Evolutionary conservation across 371 early-diverging fungal species (phyloP).

Genomic region (Lichtheimia ornata): DNA sequence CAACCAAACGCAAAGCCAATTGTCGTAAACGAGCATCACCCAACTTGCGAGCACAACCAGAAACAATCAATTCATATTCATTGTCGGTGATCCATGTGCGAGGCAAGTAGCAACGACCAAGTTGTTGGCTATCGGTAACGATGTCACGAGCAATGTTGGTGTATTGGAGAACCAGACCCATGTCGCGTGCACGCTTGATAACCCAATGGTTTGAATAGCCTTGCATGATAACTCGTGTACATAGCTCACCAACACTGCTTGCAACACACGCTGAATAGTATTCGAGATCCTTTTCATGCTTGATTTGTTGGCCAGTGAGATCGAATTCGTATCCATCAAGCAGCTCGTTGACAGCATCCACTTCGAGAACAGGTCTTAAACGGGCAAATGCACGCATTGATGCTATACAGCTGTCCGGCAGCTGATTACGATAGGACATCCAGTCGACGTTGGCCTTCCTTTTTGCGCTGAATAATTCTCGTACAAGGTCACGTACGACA

Average conservation of each 20-base stretch:
- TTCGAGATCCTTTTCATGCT: constrained; percentile 40
- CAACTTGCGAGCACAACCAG: constrained; percentile 28
- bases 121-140: constrained; percentile 52
- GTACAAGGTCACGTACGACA: constrained; percentile 27
- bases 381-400: constrained; percentile 40
- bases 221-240: constrained; percentile 36
- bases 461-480: constrained; percentile 28
- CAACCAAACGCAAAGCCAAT: constrained; percentile 23
- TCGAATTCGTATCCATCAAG: constrained; percentile 60
- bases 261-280: constrained; percentile 59
- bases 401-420: constrained; percentile 32
- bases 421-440: constrained; percentile 15
- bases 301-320: constrained; percentile 31
- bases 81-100: constrained; percentile 25
- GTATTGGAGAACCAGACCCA: constrained; percentile 63
- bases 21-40: constrained; percentile 24
- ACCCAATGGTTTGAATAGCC: constrained; percentile 21
- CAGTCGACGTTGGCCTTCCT: constrained; percentile 25
- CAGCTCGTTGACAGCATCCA: constrained; percentile 47
- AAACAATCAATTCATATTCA: constrained; percentile 16
- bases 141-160: constrained; percentile 66
- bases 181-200: constrained; percentile 48
- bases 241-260: constrained; percentile 63
- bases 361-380: constrained; percentile 38
- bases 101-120: constrained; percentile 58